phyloP scores from a whole-genome alignment of 129 eudicot genomes.

The Heracleum sosnowskyi region DNA sequence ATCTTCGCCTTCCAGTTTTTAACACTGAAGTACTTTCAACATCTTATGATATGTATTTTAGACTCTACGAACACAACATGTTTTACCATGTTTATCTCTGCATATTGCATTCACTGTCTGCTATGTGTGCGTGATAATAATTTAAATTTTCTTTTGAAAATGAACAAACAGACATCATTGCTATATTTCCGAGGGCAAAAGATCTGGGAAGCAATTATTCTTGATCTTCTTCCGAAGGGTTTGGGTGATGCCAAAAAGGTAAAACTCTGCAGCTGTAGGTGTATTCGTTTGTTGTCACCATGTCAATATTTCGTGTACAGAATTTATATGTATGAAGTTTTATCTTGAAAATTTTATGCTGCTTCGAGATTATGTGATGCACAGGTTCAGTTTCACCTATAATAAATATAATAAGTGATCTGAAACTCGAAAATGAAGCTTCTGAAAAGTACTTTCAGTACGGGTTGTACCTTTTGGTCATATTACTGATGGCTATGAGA shows the following conservation, averaged over 20 bases:
- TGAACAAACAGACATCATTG: slow-evolving; percentile 61
- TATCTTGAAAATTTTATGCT: not conserved
- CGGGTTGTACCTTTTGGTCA: not conserved
- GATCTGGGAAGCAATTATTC: slow-evolving; percentile 78
- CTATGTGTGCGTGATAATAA: slow-evolving; percentile 1
- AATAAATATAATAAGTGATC: not conserved
- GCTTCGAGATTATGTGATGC: not conserved
- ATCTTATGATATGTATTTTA: not conserved
- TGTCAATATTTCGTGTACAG: not conserved
- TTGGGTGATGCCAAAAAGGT: slow-evolving; percentile 68
- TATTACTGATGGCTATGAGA: not conserved
- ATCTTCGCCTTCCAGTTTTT: not conserved
- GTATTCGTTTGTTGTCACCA: not conserved
- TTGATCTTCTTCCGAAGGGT: slow-evolving; percentile 89
- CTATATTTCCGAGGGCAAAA: slow-evolving; percentile 93
- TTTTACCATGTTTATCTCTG: not conserved
- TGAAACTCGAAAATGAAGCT: not conserved
- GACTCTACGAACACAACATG: not conserved
- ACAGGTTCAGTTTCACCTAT: not conserved
- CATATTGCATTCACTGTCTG: not conserved
- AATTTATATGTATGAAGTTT: not conserved
- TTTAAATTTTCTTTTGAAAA: slow-evolving; percentile 10
- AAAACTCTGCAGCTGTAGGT: slow-evolving; percentile 4
- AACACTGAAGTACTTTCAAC: not conserved
- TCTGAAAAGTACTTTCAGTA: no score